Conservation (phyloP, 2,329 filamentous ascomycete genomes). For the Alternaria incomplexa region DNA sequence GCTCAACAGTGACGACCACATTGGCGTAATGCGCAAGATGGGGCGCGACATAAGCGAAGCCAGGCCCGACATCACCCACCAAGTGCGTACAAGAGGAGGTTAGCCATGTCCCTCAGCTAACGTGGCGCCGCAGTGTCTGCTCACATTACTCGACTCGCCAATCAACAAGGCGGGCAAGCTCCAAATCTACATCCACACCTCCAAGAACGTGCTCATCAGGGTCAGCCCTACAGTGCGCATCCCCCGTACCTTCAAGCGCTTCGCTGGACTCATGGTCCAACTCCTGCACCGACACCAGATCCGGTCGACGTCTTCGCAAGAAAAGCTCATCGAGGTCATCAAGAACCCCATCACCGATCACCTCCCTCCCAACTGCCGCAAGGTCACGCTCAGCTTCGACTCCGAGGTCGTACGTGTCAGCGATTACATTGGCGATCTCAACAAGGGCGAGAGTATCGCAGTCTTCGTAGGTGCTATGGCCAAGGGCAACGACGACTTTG, state of each 20-base stretch:
- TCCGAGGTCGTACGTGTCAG: conserved; percentile 83
- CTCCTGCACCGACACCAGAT: conserved; percentile 94
- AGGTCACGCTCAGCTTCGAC: conserved; percentile 96
- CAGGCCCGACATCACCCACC: conserved; percentile 95
- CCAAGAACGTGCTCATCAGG: conserved; percentile 95
- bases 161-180: conserved; percentile 98
- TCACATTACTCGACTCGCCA: conserved; percentile 95
- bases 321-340: conserved; percentile 96
- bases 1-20: conserved; percentile 98
- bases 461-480: conserved; percentile 99
- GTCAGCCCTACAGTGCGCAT: conserved; percentile 98
- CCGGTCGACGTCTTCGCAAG: conserved; percentile 93
- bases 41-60: conserved; percentile 98
- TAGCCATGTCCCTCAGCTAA: conserved; percentile 24
- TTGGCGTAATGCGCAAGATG: conserved; percentile 99
- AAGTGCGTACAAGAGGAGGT: conserved; percentile 66
- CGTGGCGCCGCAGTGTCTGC: conserved; percentile 73
- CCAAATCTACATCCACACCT: conserved; percentile 98
- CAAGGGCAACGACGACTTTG: conserved; percentile 94
- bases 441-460: conserved; percentile 88
- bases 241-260: conserved; percentile 97
- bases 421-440: conserved; percentile 84
- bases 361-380: conserved; percentile 94
- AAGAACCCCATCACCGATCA: conserved; percentile 98
- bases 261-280: conserved; percentile 98